Conservation (phyloP, 2,329 filamentous ascomycete genomes). For the Diaporthe citri region DNA sequence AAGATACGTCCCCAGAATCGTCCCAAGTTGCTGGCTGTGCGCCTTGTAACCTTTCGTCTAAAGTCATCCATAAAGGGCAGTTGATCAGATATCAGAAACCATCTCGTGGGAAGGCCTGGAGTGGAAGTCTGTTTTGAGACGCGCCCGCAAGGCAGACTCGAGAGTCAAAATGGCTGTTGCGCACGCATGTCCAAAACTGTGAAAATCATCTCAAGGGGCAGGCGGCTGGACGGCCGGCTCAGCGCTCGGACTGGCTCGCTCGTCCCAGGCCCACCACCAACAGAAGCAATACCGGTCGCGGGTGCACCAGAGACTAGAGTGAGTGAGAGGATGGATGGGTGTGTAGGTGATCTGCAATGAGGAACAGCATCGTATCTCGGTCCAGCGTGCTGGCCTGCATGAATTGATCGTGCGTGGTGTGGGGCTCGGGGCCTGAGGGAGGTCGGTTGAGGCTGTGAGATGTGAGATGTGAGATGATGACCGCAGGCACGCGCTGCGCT, state of each 20-base stretch:
- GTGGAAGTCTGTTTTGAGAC: neutral
- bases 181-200: neutral
- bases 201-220: neutral
- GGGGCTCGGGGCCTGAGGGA: neutral
- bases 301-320: neutral
- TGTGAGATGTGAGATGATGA: slow-evolving; percentile 24
- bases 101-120: neutral
- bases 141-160: slow-evolving; percentile 16
- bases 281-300: neutral
- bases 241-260: slow-evolving; percentile 16
- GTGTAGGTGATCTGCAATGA: neutral
- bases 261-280: neutral
- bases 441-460: slow-evolving; percentile 11
- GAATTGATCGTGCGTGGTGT: neutral
- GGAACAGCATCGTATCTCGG: neutral
- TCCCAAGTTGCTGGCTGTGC: slow-evolving; percentile 12
- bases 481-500: neutral
- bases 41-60: slow-evolving; percentile 3
- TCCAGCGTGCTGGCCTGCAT: slow-evolving; percentile 7
- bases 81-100: slow-evolving; percentile 29
- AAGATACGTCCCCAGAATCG: neutral
- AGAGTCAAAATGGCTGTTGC: neutral
- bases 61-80: slow-evolving; percentile 19
- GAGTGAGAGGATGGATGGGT: neutral
- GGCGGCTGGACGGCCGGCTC: neutral